Percentiles rank a stretch among this genome's conserved stretches.
These are phyloP conservation scores for Scedosporium dehoogii DNA, from an alignment of 2,329 filamentous ascomycete species.

Conservation along the genomic window DNA sequence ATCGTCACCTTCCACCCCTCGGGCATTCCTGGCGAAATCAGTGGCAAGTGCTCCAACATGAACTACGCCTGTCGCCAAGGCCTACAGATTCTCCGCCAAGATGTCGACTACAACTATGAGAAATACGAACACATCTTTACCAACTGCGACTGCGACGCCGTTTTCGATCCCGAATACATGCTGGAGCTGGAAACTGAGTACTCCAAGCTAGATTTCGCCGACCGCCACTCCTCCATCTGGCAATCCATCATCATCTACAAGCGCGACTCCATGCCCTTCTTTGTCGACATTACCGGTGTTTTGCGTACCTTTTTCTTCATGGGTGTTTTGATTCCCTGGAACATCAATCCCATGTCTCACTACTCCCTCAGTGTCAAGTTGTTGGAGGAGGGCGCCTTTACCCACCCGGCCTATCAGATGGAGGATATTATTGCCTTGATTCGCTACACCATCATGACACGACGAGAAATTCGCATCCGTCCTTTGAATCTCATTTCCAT, in stretches of 20 bases:
- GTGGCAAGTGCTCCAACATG: conserved; percentile 7
- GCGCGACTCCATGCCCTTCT: conserved; percentile 15
- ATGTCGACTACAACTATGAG: conserved; percentile 12
- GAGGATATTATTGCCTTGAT: conserved; percentile 7
- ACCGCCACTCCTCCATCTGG: conserved; percentile 16
- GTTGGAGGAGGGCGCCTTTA: conserved; percentile 6
- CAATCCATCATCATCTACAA: conserved; percentile 16
- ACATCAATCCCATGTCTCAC: conserved; percentile 7
- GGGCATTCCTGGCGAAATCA: conserved; percentile 2
- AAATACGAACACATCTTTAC: conserved; percentile 15
- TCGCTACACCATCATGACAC: conserved; percentile 5
- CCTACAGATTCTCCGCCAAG: conserved; percentile 7
- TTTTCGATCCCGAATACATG: conserved; percentile 15
- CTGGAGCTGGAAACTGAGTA: conserved; percentile 9
- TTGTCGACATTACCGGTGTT: conserved; percentile 15
- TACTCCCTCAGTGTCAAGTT: conserved; percentile 7
- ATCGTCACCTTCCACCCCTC: conserved; percentile 7
- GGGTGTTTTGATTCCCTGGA: conserved; percentile 14
- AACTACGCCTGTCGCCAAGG: conserved; percentile 8
- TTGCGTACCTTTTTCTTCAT: conserved; percentile 16
- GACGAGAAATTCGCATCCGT: conserved; percentile 7
- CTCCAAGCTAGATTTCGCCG: conserved; percentile 2
- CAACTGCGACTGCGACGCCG: conserved; percentile 16
- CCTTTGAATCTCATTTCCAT: conserved; percentile 7
- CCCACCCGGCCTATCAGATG: conserved; percentile 7